Evolutionary conservation across 1,139 yeast genomes (phyloP).

Genomic region (Suhomyces guaymorum): DNA sequence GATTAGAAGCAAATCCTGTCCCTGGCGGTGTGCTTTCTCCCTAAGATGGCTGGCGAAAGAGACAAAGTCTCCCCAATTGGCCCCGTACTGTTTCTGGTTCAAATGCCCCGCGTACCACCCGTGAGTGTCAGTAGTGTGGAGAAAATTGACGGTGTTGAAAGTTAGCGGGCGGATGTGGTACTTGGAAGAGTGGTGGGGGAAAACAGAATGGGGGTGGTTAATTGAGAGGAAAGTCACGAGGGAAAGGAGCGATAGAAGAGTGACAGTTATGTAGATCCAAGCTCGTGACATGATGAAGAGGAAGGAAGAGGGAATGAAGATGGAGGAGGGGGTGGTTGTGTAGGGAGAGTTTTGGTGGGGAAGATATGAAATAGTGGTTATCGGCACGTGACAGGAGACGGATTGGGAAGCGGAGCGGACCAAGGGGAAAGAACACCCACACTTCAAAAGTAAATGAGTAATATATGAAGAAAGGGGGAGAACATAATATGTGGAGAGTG

Average conservation of each 20-base stretch:
- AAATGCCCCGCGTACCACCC: slow-evolving; percentile 92
- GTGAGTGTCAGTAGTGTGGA: slow-evolving; percentile 95
- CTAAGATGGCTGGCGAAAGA: slow-evolving; percentile 62
- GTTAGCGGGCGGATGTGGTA: slow-evolving; percentile 43
- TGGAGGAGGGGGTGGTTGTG: slow-evolving; percentile 61
- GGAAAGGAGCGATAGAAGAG: slow-evolving; percentile 1
- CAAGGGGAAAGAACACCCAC: too few species aligned
- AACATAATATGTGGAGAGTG: too few species aligned
- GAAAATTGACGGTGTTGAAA: slow-evolving; percentile 74
- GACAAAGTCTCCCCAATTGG: slow-evolving; percentile 91
- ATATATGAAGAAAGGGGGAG: too few species aligned
- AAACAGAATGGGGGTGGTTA: slow-evolving; percentile 3
- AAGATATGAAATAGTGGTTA: too few species aligned
- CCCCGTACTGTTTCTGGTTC: slow-evolving; percentile 71
- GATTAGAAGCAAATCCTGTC: slow-evolving; percentile 67
- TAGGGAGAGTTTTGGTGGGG: too few species aligned
- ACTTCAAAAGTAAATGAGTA: too few species aligned
- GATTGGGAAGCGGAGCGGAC: too few species aligned
- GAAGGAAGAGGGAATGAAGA: background rate
- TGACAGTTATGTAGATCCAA: slow-evolving; percentile 1
- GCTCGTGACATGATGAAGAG: slow-evolving; percentile 1
- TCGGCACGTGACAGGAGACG: too few species aligned
- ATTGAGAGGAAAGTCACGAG: slow-evolving; percentile 3
- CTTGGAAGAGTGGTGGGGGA: background rate
- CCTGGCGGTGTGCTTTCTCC: slow-evolving; percentile 41